Evolutionary conservation across 2,329 filamentous ascomycete genomes (phyloP).

Genomic region (Tricladium varicosporioides): DNA sequence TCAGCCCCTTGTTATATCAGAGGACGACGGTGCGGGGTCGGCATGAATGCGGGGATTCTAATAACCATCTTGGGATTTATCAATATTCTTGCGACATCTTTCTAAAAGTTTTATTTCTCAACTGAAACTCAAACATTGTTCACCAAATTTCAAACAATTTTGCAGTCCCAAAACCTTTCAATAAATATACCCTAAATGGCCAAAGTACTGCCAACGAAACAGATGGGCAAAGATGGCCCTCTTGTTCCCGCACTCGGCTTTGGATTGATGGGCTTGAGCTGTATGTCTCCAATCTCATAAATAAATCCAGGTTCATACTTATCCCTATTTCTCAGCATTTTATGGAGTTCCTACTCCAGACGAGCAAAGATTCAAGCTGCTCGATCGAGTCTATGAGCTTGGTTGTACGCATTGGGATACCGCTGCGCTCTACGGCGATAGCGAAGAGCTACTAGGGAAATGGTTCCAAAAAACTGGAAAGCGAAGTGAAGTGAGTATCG

Average conservation of each 20-base stretch:
- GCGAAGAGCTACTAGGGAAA: slow-evolving; percentile 46
- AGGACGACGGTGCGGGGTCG: too few relatives aligned
- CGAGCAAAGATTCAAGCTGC: slow-evolving; percentile 37
- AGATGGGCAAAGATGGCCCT: slow-evolving; percentile 26
- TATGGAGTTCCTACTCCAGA: slow-evolving; percentile 36
- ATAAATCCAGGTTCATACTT: too few relatives aligned
- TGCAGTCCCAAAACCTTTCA: too few relatives aligned
- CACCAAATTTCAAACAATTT: neutral
- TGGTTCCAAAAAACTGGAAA: slow-evolving; percentile 33
- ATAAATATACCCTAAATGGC: neutral
- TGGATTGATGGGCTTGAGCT: slow-evolving; percentile 29
- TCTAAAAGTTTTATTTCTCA: too few relatives aligned
- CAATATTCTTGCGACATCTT: too few relatives aligned
- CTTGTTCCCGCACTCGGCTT: slow-evolving; percentile 27
- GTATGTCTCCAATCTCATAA: neutral
- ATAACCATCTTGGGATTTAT: too few relatives aligned
- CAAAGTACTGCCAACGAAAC: neutral
- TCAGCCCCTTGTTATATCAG: too few relatives aligned
- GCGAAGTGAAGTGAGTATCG: neutral
- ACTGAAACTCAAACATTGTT: too few relatives aligned
- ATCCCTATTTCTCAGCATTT: slow-evolving; percentile 2
- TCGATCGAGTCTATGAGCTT: slow-evolving; percentile 40
- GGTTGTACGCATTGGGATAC: slow-evolving; percentile 41
- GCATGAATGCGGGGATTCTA: too few relatives aligned
- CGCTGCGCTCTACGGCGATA: slow-evolving; percentile 42